Evolutionary conservation across 768 basidiomycete genomes (phyloP).

Genomic region (Crassisporium funariophilum): DNA sequence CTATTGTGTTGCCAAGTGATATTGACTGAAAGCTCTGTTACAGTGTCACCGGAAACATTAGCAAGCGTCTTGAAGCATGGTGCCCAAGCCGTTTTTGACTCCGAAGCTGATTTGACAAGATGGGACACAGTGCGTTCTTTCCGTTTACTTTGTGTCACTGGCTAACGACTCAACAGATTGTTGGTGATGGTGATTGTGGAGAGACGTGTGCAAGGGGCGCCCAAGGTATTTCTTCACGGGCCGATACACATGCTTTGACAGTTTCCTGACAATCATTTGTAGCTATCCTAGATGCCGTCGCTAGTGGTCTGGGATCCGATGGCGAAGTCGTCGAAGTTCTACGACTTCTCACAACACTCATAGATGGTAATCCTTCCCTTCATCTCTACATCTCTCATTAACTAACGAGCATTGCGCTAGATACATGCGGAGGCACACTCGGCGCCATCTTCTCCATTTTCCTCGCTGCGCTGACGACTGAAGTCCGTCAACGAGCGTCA

Average conservation of each 20-base stretch:
- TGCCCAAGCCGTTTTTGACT: slow-evolving; percentile 3
- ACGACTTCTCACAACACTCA: not conserved
- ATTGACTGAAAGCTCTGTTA: not conserved
- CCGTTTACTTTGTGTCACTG: not conserved
- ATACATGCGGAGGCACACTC: slow-evolving; percentile 1
- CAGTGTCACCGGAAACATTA: not conserved
- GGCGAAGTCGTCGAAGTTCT: slow-evolving; percentile 2
- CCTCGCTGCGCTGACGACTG: slow-evolving; percentile 2
- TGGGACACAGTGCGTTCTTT: slow-evolving; percentile 3
- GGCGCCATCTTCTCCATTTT: slow-evolving; percentile 5
- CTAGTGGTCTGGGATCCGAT: slow-evolving; percentile 1
- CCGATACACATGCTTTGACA: not conserved
- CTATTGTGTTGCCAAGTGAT: not conserved
- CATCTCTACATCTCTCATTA: not conserved
- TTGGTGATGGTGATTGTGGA: slow-evolving; percentile 4
- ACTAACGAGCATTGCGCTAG: not conserved
- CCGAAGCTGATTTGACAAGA: slow-evolving; percentile 1
- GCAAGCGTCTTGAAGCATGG: not conserved
- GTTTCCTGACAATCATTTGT: not conserved
- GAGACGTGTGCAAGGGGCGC: slow-evolving; percentile 4
- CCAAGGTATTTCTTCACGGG: not conserved
- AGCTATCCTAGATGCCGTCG: slow-evolving; percentile 3
- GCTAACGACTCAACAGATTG: not conserved
- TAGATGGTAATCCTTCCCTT: not conserved
- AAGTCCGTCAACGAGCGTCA: slow-evolving; percentile 1